Evolutionary conservation across 768 basidiomycete species (phyloP).

Genomic region (Serendipita vermifera): DNA sequence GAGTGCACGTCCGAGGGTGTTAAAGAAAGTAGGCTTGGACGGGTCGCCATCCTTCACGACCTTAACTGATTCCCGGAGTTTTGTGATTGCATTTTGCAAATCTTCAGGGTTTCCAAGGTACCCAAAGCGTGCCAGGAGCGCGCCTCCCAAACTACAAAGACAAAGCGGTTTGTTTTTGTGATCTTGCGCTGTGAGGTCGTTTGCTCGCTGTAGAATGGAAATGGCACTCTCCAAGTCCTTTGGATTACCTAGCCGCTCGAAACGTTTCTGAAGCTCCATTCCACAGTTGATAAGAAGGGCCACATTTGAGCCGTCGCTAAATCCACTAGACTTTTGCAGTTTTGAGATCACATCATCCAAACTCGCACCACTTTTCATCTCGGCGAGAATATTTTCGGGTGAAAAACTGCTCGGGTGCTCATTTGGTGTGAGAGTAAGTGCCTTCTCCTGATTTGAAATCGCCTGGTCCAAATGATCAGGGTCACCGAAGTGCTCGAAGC

Average conservation of each 20-base stretch:
- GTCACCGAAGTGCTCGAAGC: slow-evolving; percentile 19
- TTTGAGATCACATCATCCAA: neutral
- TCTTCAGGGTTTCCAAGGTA: neutral
- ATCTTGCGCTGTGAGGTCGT: neutral
- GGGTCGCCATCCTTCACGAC: neutral
- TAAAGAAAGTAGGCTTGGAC: neutral
- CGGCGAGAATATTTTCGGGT: too few relatives aligned
- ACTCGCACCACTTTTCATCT: too few relatives aligned
- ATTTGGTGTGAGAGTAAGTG: slow-evolving; percentile 15
- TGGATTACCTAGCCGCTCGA: neutral
- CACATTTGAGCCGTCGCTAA: too few relatives aligned
- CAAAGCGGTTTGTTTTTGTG: neutral
- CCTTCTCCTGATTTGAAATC: slow-evolving; percentile 14
- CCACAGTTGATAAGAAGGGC: neutral
- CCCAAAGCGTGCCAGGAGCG: neutral
- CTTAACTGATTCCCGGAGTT: too few relatives aligned
- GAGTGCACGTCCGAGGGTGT: too few relatives aligned
- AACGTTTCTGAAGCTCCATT: neutral
- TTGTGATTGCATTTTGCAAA: too few relatives aligned
- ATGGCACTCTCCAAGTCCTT: neutral
- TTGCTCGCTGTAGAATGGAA: neutral
- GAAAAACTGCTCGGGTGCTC: neutral
- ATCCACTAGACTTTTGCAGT: neutral
- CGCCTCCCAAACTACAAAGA: too few relatives aligned
- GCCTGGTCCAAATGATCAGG: slow-evolving; percentile 20